A percentile compares a stretch with the other conserved stretches of the same genome.
Evolutionary conservation across 1,284 basidiomycete species (phyloP).

Genomic region (Cerrena zonata): DNA sequence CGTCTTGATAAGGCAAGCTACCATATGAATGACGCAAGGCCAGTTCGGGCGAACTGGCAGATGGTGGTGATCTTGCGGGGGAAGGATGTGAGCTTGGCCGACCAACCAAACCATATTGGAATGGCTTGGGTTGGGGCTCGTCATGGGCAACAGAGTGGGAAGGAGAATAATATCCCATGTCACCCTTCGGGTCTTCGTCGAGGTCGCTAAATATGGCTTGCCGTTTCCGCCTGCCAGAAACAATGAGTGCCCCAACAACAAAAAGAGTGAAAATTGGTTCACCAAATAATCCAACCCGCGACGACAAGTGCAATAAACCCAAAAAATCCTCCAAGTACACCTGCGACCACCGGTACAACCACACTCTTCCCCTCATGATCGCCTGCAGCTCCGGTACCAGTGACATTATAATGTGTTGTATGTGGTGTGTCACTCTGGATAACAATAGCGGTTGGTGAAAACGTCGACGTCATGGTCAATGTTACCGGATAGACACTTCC

Average conservation of each 20-base stretch:
- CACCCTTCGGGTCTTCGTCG: neutral
- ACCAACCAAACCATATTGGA: slow-evolving; percentile 26
- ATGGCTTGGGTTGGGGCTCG: slow-evolving; percentile 22
- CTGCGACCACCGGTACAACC: slow-evolving; percentile 23
- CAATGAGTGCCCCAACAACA: neutral
- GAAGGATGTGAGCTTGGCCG: slow-evolving; percentile 14
- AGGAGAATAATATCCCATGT: neutral
- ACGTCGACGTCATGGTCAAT: slow-evolving; percentile 17
- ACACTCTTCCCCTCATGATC: slow-evolving; percentile 3
- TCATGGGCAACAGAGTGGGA: slow-evolving; percentile 1
- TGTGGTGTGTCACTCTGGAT: slow-evolving; percentile 6
- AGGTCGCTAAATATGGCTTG: neutral
- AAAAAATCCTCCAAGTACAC: slow-evolving; percentile 26
- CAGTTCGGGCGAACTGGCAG: slow-evolving; percentile 5
- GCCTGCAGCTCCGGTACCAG: neutral
- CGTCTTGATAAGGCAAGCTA: neutral
- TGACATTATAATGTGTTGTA: neutral
- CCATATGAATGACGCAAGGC: neutral
- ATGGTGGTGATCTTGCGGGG: slow-evolving; percentile 5
- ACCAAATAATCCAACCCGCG: slow-evolving; percentile 23
- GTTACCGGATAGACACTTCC: slow-evolving; percentile 15
- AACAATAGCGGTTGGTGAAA: slow-evolving; percentile 11
- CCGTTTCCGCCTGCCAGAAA: neutral
- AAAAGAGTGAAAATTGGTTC: slow-evolving; percentile 4
- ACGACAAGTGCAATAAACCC: slow-evolving; percentile 21